phyloP scores from a whole-genome alignment of 257 asterid species.

The Perilla frutescens region DNA sequence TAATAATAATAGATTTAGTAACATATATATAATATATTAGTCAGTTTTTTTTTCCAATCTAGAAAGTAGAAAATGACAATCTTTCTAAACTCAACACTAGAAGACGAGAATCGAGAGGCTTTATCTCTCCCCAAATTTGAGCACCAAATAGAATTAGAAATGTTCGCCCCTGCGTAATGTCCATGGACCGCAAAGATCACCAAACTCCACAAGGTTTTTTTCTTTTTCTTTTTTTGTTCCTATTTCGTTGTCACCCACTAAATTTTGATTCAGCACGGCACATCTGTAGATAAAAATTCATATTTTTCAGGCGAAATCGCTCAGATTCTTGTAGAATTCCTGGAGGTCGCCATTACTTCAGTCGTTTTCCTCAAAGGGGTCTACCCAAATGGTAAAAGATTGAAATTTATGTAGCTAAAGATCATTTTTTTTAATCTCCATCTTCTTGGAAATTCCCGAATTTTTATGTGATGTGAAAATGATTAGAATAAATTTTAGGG shows the following conservation, averaged over 20 bases:
- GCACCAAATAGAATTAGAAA: neutral
- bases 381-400: slow-evolving; percentile 70
- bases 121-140: slow-evolving; percentile 10
- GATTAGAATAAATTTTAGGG: slow-evolving; percentile 42
- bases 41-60: no score
- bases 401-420: neutral
- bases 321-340: slow-evolving; percentile 69
- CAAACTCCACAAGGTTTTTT: slow-evolving; percentile 62
- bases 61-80: no score
- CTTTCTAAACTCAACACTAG: neutral
- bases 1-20: no score
- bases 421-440: neutral
- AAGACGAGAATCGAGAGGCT: neutral
- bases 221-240: neutral
- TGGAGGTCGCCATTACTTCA: slow-evolving; percentile 86
- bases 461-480: slow-evolving; percentile 3
- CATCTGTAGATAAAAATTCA: neutral
- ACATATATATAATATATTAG: no score
- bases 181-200: slow-evolving; percentile 57
- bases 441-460: neutral
- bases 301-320: slow-evolving; percentile 64
- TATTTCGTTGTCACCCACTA: neutral
- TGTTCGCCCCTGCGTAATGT: neutral
- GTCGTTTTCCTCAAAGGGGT: slow-evolving; percentile 81
- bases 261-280: neutral